Conservation (phyloP, 441 rosid species). For the Manihot esculenta region DNA sequence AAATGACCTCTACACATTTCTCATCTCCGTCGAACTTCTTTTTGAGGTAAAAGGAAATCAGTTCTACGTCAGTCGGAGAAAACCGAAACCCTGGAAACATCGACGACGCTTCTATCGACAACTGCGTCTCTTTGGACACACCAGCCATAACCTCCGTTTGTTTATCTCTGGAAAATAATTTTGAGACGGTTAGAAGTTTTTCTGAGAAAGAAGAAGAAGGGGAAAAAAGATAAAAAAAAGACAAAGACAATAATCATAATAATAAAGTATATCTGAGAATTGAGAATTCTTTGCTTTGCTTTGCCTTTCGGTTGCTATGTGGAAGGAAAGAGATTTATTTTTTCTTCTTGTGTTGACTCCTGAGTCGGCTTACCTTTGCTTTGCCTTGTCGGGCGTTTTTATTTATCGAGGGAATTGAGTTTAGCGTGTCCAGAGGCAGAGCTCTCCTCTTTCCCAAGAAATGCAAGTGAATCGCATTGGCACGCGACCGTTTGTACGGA, state of each 20-base stretch:
- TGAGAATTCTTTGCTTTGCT: slow-evolving; percentile 4
- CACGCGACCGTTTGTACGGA: not conserved
- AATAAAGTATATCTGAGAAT: too few relatives aligned
- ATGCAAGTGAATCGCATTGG: not conserved
- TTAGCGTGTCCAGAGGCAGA: too few relatives aligned
- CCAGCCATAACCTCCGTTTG: slow-evolving; percentile 20
- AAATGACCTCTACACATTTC: slow-evolving; percentile 60
- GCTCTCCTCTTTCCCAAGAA: not conserved
- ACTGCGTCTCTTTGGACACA: slow-evolving; percentile 46
- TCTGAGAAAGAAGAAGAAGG: not conserved
- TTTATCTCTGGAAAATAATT: not conserved
- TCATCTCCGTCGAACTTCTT: slow-evolving; percentile 71
- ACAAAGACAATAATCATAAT: too few relatives aligned
- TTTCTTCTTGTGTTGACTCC: not conserved
- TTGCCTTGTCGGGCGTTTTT: too few relatives aligned
- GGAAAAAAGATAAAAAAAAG: too few relatives aligned
- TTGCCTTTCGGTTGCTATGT: not conserved
- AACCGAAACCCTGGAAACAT: slow-evolving; percentile 82
- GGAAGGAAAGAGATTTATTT: not conserved
- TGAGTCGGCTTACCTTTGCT: not conserved
- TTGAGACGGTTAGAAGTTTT: not conserved
- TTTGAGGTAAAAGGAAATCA: slow-evolving; percentile 68
- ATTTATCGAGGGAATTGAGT: not conserved
- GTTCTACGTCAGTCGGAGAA: slow-evolving; percentile 76
- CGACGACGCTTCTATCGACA: slow-evolving; percentile 54